Conservation (phyloP, 2,329 filamentous ascomycete species). For the Penicillium sp. region DNA sequence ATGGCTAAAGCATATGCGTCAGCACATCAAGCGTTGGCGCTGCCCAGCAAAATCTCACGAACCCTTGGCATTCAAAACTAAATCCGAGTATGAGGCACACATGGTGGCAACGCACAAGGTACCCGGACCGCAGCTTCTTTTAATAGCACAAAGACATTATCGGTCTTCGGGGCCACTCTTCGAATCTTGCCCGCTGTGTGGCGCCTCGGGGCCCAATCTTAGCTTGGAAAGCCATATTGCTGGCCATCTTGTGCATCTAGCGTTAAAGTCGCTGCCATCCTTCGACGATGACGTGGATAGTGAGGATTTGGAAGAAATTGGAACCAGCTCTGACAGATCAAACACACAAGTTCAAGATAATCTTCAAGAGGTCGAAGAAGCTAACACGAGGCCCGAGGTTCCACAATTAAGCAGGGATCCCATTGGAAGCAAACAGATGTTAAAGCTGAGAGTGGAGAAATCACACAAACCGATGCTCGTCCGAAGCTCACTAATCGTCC, state of each 20-base stretch:
- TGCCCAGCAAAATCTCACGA: constrained; percentile 11
- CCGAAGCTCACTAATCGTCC: constrained; percentile 59
- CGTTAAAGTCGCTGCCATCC: constrained; percentile 11
- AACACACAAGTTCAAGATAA: neutral
- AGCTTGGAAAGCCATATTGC: constrained; percentile 10
- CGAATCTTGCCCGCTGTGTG: constrained; percentile 11
- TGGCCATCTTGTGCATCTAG: constrained; percentile 8
- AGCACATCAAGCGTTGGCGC: constrained; percentile 6
- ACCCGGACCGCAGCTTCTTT: neutral
- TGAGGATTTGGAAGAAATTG: neutral
- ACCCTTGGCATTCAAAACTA: neutral
- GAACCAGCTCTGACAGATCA: neutral
- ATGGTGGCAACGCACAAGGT: constrained; percentile 11
- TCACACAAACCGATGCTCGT: neutral
- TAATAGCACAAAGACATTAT: constrained; percentile 1
- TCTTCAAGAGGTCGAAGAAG: neutral
- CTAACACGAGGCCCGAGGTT: neutral
- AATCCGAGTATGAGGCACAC: constrained; percentile 7
- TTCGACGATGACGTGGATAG: neutral
- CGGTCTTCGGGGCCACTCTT: constrained; percentile 11
- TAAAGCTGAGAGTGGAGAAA: neutral
- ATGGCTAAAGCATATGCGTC: constrained; percentile 12
- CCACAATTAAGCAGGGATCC: neutral
- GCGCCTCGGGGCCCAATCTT: neutral
- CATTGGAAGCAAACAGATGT: neutral